Evolutionary conservation across 2,329 filamentous ascomycete species (phyloP).

Genomic region (Monascus ruber): DNA sequence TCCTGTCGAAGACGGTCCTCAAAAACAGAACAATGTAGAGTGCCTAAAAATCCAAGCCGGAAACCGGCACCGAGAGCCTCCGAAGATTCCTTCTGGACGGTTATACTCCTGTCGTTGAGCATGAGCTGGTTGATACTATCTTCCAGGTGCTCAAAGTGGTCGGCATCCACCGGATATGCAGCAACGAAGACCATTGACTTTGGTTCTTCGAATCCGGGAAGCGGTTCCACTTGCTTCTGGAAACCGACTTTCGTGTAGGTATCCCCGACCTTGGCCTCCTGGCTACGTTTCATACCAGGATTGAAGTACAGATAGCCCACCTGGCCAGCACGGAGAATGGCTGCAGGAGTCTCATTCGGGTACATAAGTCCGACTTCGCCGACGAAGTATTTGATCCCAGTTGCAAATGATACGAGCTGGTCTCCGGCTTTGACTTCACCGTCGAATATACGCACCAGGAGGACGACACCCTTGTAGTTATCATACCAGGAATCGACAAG

Average conservation of each 20-base stretch:
- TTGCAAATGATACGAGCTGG: slow-evolving; percentile 76
- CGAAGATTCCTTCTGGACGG: slow-evolving; percentile 84
- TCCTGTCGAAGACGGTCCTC: slow-evolving; percentile 91
- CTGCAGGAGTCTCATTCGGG: slow-evolving; percentile 73
- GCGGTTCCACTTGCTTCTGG: slow-evolving; percentile 64
- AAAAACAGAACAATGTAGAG: slow-evolving; percentile 96
- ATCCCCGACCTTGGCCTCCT: slow-evolving; percentile 92
- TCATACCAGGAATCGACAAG: slow-evolving; percentile 98
- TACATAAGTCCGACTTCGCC: slow-evolving; percentile 97
- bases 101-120: slow-evolving; percentile 90
- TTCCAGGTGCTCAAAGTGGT: slow-evolving; percentile 74
- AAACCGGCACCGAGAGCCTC: slow-evolving; percentile 90
- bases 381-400: slow-evolving; percentile 78
- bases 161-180: slow-evolving; percentile 85
- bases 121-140: slow-evolving; percentile 91
- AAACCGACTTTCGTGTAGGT: slow-evolving; percentile 77
- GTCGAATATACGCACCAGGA: slow-evolving; percentile 85
- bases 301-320: slow-evolving; percentile 97
- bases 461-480: slow-evolving; percentile 83
- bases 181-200: slow-evolving; percentile 99
- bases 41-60: slow-evolving; percentile 90
- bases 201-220: slow-evolving; percentile 90
- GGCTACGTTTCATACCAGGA: slow-evolving; percentile 92
- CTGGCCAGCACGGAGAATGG: slow-evolving; percentile 72
- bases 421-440: slow-evolving; percentile 74